Percentiles rank a stretch among this genome's conserved stretches.
Evolutionary conservation across 164 flowering plant species (phyloP).

Genomic region (Platanus orientalis): DNA sequence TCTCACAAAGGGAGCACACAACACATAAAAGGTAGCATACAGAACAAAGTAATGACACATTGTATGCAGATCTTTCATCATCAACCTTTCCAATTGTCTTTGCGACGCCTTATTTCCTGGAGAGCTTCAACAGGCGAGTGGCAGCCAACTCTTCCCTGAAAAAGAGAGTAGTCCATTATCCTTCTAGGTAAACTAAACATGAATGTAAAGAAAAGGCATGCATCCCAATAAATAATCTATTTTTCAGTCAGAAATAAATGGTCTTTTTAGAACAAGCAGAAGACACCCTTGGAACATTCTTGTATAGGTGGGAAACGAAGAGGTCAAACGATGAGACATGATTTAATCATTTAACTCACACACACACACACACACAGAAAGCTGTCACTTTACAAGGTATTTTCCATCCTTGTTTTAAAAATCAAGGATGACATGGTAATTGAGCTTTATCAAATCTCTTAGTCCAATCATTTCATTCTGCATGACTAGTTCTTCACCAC

Average conservation of each 20-base stretch:
- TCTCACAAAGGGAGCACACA: too few species aligned
- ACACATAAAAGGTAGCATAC: neutral
- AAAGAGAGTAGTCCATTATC: neutral
- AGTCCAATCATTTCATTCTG: neutral
- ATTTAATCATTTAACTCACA: neutral
- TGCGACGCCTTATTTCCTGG: conserved; percentile 52
- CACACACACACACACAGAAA: too few species aligned
- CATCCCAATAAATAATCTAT: too few species aligned
- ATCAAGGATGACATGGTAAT: neutral
- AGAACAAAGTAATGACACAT: neutral
- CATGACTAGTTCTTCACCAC: too few species aligned
- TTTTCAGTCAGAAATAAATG: too few species aligned
- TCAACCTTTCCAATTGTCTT: conserved; percentile 88
- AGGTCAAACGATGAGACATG: neutral
- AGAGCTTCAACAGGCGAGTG: conserved; percentile 61
- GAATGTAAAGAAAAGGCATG: too few species aligned
- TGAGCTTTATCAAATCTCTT: neutral
- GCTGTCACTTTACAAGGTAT: too few species aligned
- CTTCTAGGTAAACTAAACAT: too few species aligned
- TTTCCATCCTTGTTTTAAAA: too few species aligned
- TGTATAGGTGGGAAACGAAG: neutral
- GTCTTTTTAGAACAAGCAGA: too few species aligned
- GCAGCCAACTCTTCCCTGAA: conserved; percentile 61
- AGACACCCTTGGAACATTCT: neutral
- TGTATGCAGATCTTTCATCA: neutral